Conservation (phyloP, 331 rosid species). For the Pyrus hybrid region DNA sequence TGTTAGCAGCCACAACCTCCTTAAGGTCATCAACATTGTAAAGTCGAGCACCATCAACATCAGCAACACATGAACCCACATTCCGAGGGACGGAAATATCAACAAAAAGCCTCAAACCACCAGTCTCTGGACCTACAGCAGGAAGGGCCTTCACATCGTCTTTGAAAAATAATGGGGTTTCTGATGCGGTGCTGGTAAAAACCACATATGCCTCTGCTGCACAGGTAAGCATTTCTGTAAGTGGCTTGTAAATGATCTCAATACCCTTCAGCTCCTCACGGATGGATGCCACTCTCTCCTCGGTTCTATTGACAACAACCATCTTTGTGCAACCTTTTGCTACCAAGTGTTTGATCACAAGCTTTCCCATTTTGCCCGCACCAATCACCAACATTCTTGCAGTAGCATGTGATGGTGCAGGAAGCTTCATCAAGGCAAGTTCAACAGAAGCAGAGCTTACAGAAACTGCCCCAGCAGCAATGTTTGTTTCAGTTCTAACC, state of each 20-base stretch:
- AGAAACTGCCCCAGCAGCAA: conserved; percentile 96
- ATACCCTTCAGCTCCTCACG: conserved; percentile 57
- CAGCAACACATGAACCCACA: conserved; percentile 53
- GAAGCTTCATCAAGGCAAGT: conserved; percentile 84
- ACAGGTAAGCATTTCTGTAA: conserved; percentile 66
- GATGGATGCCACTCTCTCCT: conserved; percentile 76
- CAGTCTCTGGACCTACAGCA: conserved; percentile 47
- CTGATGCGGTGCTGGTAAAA: conserved; percentile 93
- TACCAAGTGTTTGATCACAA: conserved; percentile 89
- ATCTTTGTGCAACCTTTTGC: conserved; percentile 84
- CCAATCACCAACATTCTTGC: conserved; percentile 82
- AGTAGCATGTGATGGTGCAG: conserved; percentile 48
- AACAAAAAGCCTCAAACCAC: conserved; percentile 60
- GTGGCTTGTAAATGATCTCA: conserved; percentile 82
- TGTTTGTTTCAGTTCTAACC: conserved; percentile 93
- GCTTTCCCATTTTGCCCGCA: conserved; percentile 99
- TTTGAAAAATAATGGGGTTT: conserved; percentile 68
- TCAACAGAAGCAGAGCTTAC: conserved; percentile 99
- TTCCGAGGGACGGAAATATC: conserved; percentile 95
- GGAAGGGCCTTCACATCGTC: conserved; percentile 67
- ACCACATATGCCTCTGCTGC: conserved; percentile 72
- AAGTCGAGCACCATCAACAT: conserved; percentile 42
- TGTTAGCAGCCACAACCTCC: conserved; percentile 98
- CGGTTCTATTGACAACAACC: conserved; percentile 86
- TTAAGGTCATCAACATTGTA: conserved; percentile 95